Percentiles rank a stretch among this genome's conserved stretches.
Evolutionary conservation across 805 yeast species (phyloP).

Genomic region (Candida broadrunensis): DNA sequence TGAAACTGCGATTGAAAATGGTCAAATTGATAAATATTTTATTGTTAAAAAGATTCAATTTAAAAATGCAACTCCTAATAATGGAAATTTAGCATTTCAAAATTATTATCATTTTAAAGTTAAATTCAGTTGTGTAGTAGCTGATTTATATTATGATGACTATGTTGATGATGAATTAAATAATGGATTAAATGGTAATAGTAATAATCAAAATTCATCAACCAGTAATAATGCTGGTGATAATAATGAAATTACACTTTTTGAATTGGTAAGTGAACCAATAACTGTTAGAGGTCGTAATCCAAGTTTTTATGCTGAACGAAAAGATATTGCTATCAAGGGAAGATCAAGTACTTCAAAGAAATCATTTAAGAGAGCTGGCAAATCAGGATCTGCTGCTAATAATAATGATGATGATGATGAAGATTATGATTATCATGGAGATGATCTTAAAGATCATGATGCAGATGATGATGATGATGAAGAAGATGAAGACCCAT

Average conservation of each 20-base stretch:
- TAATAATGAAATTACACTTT: conserved; percentile 27
- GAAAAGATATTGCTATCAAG: conserved; percentile 46
- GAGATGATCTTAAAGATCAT: conserved; percentile 1
- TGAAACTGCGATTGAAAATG: conserved; percentile 14
- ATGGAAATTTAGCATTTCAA: conserved; percentile 44
- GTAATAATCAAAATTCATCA: conserved; percentile 4
- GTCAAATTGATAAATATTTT: conserved; percentile 27
- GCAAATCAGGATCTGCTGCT: not conserved
- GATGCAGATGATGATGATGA: conserved; percentile 5
- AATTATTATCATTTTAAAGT: conserved; percentile 42
- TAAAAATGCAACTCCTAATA: conserved; percentile 51
- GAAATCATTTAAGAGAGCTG: conserved; percentile 13
- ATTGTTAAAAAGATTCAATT: conserved; percentile 44
- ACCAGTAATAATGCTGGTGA: conserved; percentile 11
- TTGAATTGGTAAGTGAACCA: conserved; percentile 38
- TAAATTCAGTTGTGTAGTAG: conserved; percentile 33
- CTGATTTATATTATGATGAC: conserved; percentile 36
- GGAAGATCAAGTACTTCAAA: conserved; percentile 17
- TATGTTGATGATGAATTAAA: conserved; percentile 29
- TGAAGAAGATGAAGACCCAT: conserved; percentile 1
- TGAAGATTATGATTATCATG: not conserved
- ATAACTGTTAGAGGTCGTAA: conserved; percentile 60
- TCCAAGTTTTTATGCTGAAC: conserved; percentile 56
- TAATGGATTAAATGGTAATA: conserved; percentile 9
- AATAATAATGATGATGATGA: conserved; percentile 3